phyloP scores from a whole-genome alignment of 2,329 filamentous ascomycete genomes.

The Zelopaecilomyces penicillatus region DNA sequence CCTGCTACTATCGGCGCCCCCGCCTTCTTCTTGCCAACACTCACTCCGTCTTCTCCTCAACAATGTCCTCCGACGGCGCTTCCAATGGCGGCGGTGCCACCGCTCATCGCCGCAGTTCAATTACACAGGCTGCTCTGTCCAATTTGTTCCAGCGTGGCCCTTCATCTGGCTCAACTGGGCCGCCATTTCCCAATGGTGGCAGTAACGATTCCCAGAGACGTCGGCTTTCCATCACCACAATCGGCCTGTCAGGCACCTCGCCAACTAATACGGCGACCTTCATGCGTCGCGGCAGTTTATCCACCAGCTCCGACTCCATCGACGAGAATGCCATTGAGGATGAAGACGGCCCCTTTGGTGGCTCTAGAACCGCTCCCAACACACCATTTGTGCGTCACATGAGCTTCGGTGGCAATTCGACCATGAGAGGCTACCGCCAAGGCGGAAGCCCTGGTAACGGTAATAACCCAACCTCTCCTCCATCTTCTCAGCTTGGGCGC shows the following conservation, averaged over 20 bases:
- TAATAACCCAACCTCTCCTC: conserved; percentile 42
- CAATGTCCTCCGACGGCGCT: conserved; percentile 27
- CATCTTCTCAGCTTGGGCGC: conserved; percentile 23
- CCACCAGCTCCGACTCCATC: conserved; percentile 57
- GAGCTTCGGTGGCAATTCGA: conserved; percentile 81
- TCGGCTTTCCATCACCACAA: conserved; percentile 64
- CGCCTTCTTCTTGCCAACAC: background rate
- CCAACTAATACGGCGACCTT: conserved; percentile 48
- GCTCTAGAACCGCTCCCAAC: conserved; percentile 49
- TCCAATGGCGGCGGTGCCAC: conserved; percentile 27
- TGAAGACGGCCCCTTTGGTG: conserved; percentile 44
- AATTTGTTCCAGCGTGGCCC: conserved; percentile 52
- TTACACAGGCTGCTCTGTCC: conserved; percentile 48
- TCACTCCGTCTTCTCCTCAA: conserved; percentile 12
- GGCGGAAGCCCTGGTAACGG: conserved; percentile 56
- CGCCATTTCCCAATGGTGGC: conserved; percentile 36
- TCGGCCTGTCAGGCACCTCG: conserved; percentile 64
- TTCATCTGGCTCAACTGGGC: conserved; percentile 36
- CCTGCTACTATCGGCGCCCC: background rate
- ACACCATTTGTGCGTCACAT: conserved; percentile 77
- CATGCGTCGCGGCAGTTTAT: conserved; percentile 58
- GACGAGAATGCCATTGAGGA: conserved; percentile 71
- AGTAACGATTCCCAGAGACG: conserved; percentile 53
- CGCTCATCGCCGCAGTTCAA: conserved; percentile 47
- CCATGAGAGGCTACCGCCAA: conserved; percentile 49